Conservation (phyloP, 106 monocot genomes). For the Narthecium ossifragum region DNA sequence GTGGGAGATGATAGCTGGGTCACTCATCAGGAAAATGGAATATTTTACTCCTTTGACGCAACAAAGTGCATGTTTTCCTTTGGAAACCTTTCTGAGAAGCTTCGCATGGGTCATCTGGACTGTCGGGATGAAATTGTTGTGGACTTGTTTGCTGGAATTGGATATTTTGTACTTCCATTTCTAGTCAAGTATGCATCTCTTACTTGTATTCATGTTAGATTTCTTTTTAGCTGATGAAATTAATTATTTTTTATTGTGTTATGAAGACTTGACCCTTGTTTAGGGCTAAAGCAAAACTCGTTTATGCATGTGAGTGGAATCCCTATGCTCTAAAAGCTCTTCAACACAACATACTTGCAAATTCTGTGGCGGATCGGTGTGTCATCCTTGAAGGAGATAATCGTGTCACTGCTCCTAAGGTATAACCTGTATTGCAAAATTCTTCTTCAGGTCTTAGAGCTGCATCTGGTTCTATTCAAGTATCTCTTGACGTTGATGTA, state of each 20-base stretch:
- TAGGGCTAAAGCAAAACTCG: conserved; percentile 83
- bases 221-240: too few species aligned
- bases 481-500: too few species aligned
- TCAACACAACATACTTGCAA: conserved; percentile 51
- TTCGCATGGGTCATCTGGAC: conserved; percentile 63
- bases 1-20: conserved; percentile 78
- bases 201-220: too few species aligned
- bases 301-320: conserved; percentile 98
- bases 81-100: conserved; percentile 92
- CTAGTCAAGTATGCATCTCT: conserved; percentile 66
- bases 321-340: conserved; percentile 78
- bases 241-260: too few species aligned
- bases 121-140: conserved; percentile 75
- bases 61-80: conserved; percentile 96
- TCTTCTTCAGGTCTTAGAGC: too few species aligned
- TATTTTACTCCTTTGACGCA: conserved; percentile 79
- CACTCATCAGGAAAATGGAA: conserved; percentile 88
- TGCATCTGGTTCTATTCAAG: too few species aligned
- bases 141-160: conserved; percentile 97
- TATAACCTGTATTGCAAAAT: too few species aligned
- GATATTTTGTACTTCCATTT: conserved; percentile 93
- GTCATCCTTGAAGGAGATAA: conserved; percentile 93
- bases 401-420: conserved; percentile 68
- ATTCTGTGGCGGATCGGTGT: conserved; percentile 71
- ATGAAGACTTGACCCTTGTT: conserved; percentile 1